Conservation (phyloP, 495 filamentous ascomycete genomes). For the Daldinia vernicosa region DNA sequence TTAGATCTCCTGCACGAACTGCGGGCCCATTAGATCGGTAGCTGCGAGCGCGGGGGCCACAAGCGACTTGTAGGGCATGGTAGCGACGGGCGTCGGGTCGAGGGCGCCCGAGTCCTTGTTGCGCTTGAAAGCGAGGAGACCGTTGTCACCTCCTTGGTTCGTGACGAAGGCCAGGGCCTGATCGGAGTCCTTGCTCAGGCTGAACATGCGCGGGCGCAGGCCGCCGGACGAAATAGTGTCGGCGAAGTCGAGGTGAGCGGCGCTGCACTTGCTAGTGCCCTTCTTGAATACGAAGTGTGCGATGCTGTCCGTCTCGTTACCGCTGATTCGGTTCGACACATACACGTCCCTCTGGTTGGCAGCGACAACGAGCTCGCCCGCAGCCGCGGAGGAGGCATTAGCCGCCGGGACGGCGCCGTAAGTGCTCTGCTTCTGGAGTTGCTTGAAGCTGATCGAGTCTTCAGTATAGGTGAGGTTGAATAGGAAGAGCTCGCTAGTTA, state of each 20-base stretch:
- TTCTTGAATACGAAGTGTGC: constrained; percentile 44
- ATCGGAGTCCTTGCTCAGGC: constrained; percentile 35
- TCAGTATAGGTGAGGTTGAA: constrained; percentile 42
- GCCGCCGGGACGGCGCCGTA: constrained; percentile 41
- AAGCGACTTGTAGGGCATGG: constrained; percentile 18
- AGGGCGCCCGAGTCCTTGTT: constrained; percentile 23
- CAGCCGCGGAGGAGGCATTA: constrained; percentile 39
- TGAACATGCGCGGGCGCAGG: constrained; percentile 48
- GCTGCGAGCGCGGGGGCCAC: constrained; percentile 29
- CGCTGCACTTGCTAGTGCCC: constrained; percentile 1
- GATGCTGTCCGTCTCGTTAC: constrained; percentile 46
- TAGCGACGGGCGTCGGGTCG: constrained; percentile 33
- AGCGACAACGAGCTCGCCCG: constrained; percentile 45
- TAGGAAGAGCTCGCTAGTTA: constrained; percentile 43
- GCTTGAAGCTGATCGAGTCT: constrained; percentile 33
- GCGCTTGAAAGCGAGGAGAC: constrained; percentile 42
- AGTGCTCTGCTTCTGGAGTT: constrained; percentile 40
- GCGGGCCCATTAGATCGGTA: constrained; percentile 37
- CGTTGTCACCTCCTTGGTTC: constrained; percentile 46
- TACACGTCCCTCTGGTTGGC: constrained; percentile 45
- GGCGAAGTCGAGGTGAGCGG: constrained; percentile 36
- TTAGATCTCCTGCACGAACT: constrained; percentile 42
- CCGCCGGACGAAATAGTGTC: constrained; percentile 41
- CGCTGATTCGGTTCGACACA: constrained; percentile 49
- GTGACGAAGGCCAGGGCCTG: constrained; percentile 43